These are phyloP conservation scores for Croton laevigatus DNA, from an alignment of 441 rosid species.

Conservation along the genomic window DNA sequence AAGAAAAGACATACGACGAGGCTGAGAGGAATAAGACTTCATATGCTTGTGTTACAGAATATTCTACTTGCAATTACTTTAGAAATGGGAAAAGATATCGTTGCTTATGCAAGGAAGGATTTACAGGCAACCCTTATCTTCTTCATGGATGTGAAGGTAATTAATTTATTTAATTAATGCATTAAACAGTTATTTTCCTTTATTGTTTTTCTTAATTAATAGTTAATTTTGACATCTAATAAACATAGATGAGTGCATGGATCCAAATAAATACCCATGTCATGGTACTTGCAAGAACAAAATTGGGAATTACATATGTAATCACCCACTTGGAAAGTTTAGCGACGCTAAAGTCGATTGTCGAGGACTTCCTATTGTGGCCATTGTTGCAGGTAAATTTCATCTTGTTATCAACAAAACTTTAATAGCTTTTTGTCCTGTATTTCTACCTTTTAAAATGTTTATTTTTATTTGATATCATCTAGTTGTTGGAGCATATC, in stretches of 20 bases:
- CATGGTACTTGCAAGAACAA: too few species aligned
- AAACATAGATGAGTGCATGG: conserved; percentile 15
- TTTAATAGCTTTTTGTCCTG: too few species aligned
- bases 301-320: conserved; percentile 7
- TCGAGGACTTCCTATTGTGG: not conserved
- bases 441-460: too few species aligned
- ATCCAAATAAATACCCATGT: not conserved
- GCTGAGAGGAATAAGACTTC: not conserved
- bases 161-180: too few species aligned
- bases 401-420: too few species aligned
- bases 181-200: too few species aligned
- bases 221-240: too few species aligned
- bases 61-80: conserved; percentile 11
- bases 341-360: conserved; percentile 12
- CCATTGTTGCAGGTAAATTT: conserved; percentile 7
- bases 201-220: too few species aligned
- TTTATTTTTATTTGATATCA: not conserved
- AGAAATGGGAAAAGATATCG: conserved; percentile 17
- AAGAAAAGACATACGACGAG: not conserved
- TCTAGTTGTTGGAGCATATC: not conserved
- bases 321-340: conserved; percentile 14
- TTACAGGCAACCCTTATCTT: conserved; percentile 19
- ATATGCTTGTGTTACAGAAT: conserved; percentile 12
- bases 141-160: conserved; percentile 15
- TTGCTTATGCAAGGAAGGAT: conserved; percentile 16